phyloP scores from a whole-genome alignment of 371 early-diverging fungal species.

The Mortierella sp. region DNA sequence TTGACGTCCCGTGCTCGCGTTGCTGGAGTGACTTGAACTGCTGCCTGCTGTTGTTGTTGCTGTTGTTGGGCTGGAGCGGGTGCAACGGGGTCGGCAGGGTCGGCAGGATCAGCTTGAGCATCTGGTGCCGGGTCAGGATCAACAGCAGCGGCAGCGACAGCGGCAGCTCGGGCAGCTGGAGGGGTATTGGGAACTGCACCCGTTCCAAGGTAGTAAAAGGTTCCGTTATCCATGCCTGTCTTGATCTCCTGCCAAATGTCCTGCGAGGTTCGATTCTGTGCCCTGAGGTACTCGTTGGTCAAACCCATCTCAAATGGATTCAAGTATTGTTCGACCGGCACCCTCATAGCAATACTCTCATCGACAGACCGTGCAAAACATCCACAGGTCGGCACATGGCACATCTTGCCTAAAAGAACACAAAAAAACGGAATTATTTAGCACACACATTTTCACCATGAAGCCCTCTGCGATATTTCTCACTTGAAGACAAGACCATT shows the following conservation, averaged over 20 bases:
- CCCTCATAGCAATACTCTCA: not conserved
- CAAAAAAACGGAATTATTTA: not conserved
- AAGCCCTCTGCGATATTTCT: no score
- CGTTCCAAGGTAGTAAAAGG: constrained; percentile 25
- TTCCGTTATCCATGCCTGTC: constrained; percentile 32
- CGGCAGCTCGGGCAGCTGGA: not conserved
- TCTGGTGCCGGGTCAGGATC: not conserved
- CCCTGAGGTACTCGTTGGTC: constrained; percentile 19
- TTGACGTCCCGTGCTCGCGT: constrained; percentile 13
- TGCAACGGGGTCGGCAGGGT: not conserved
- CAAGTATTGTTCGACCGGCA: constrained; percentile 4
- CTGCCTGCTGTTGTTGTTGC: not conserved
- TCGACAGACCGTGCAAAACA: constrained; percentile 28
- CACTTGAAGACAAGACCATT: not conserved
- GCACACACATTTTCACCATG: not conserved
- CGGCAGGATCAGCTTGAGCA: not conserved
- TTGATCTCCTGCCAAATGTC: constrained; percentile 46
- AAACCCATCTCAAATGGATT: constrained; percentile 24
- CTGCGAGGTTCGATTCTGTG: not conserved
- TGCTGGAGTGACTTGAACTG: not conserved
- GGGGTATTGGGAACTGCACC: not conserved
- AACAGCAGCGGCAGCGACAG: not conserved
- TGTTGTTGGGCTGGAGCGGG: not conserved
- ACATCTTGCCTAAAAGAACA: constrained; percentile 41
- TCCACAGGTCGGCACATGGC: constrained; percentile 36